A percentile compares a stretch with the other conserved stretches of the same genome.
Conservation (phyloP, 225 moss, liverwort and hornwort genomes). For the Pseudoscleropodium purum region DNA sequence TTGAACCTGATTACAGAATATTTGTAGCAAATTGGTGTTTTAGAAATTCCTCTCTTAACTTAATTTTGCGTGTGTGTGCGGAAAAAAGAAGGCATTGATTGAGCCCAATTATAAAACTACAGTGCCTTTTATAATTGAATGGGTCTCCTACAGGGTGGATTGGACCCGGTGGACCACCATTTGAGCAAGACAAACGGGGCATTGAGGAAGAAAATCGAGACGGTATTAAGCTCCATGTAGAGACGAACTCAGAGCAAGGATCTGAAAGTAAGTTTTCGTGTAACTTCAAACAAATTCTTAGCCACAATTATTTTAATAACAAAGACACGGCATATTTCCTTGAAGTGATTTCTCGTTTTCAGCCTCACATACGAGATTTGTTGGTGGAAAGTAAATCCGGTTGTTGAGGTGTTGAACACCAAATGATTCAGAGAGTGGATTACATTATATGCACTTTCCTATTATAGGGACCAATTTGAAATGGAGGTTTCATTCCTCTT, state of each 20-base stretch:
- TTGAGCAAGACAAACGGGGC: conserved; percentile 37
- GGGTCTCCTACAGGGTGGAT: neutral
- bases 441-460: neutral
- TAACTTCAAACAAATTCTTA: neutral
- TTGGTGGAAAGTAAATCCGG: neutral
- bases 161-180: conserved; percentile 7
- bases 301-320: too few species aligned
- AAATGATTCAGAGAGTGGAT: neutral
- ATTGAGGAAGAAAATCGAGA: neutral
- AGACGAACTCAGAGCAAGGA: neutral
- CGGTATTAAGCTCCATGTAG: neutral
- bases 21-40: neutral
- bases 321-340: neutral
- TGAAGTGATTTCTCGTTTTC: neutral
- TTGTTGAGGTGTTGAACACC: neutral
- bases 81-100: neutral
- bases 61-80: neutral
- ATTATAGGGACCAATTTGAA: neutral
- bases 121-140: neutral
- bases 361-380: neutral
- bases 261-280: neutral
- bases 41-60: neutral
- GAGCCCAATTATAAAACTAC: neutral
- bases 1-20: neutral
- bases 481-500: neutral